Conservation (phyloP, 2,329 filamentous ascomycete species). For the Cercospora sp. region DNA sequence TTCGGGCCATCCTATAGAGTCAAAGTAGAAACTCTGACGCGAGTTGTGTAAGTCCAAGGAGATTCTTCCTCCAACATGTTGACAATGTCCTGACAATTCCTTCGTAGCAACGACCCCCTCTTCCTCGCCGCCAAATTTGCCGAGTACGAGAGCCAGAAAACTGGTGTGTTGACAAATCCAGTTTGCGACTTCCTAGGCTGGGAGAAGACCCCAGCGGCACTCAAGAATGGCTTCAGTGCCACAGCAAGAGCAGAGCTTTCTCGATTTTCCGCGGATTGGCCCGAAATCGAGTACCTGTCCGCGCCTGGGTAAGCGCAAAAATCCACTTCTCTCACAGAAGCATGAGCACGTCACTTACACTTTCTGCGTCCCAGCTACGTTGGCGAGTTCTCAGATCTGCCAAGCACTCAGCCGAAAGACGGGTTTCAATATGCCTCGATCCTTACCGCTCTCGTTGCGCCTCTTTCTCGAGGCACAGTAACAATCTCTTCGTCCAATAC, state of each 20-base stretch:
- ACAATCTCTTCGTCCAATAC: constrained; percentile 36
- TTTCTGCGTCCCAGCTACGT: not conserved
- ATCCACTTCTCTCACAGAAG: not conserved
- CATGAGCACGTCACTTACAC: not conserved
- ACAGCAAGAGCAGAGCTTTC: constrained; percentile 16
- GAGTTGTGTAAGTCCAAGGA: constrained; percentile 6
- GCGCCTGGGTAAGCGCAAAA: constrained; percentile 13
- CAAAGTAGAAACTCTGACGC: constrained; percentile 27
- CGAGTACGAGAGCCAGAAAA: constrained; percentile 21
- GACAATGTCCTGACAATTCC: not conserved
- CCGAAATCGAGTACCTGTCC: constrained; percentile 26
- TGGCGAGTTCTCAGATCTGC: constrained; percentile 3
- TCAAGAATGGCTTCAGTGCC: constrained; percentile 13
- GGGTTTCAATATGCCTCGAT: constrained; percentile 39
- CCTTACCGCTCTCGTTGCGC: constrained; percentile 34
- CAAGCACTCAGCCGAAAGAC: constrained; percentile 30
- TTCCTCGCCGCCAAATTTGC: constrained; percentile 19
- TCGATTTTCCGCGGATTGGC: constrained; percentile 27
- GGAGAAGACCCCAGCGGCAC: constrained; percentile 27
- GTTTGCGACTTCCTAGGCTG: constrained; percentile 26
- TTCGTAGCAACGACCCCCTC: constrained; percentile 17
- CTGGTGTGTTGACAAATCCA: constrained; percentile 21
- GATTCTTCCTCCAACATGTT: too few species aligned
- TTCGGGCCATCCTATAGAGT: constrained; percentile 38
- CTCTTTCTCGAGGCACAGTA: constrained; percentile 41